Evolutionary conservation across 169 alveolate species (phyloP).

Genomic region (Sarcocystis neurona): DNA sequence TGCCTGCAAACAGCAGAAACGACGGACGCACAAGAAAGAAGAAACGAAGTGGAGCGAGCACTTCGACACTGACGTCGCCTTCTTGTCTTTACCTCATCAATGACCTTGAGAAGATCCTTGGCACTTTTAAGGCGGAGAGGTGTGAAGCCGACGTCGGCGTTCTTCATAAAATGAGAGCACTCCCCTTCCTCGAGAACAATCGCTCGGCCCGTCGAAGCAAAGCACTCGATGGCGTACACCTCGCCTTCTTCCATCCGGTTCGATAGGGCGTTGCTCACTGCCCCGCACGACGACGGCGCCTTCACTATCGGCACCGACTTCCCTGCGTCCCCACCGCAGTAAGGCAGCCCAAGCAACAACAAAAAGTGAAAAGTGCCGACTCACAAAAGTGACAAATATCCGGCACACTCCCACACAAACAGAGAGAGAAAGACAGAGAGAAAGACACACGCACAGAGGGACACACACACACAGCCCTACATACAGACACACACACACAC

Average conservation of each 20-base stretch:
- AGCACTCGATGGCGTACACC: constrained; percentile 99
- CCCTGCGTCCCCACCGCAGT: no score
- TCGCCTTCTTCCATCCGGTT: constrained; percentile 99
- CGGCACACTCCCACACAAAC: neutral
- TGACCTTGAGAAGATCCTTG: constrained; percentile 89
- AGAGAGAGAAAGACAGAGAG: neutral
- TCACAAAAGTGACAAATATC: neutral
- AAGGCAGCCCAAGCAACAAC: neutral
- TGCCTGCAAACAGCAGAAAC: neutral
- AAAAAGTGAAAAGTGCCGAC: neutral
- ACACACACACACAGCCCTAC: neutral
- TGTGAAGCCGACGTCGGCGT: constrained; percentile 88
- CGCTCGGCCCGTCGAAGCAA: constrained; percentile 99
- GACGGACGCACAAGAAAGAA: no score
- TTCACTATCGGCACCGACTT: constrained; percentile 99
- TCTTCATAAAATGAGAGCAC: constrained; percentile 98
- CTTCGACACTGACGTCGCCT: neutral
- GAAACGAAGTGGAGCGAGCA: no score
- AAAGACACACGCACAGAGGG: neutral
- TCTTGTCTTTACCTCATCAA: constrained; percentile 75
- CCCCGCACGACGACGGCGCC: constrained; percentile 66
- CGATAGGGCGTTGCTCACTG: constrained; percentile 66
- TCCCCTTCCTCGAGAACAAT: constrained; percentile 84
- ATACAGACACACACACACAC: no score
- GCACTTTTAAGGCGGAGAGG: constrained; percentile 90